Evolutionary conservation across 2,329 filamentous ascomycete genomes (phyloP).

Genomic region (Pseudocercospora macadamiae): DNA sequence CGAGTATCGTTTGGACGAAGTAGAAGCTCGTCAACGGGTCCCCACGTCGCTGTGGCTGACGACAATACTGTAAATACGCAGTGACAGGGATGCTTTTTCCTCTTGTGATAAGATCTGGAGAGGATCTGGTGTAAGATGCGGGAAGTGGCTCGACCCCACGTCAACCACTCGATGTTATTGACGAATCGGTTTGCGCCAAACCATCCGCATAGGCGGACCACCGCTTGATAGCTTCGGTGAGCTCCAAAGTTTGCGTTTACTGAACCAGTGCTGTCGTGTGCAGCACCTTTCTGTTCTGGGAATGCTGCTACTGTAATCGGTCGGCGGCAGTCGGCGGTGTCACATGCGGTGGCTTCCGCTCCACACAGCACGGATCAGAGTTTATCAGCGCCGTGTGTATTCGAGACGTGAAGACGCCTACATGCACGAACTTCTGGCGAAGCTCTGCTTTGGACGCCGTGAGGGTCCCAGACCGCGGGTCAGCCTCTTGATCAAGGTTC

Average conservation of each 20-base stretch:
- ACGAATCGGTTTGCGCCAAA: not conserved
- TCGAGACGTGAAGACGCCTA: too few species aligned
- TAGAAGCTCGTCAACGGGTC: not conserved
- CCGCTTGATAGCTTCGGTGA: not conserved
- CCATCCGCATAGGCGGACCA: not conserved
- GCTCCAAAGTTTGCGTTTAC: not conserved
- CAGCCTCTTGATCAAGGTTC: not conserved
- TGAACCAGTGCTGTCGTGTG: not conserved
- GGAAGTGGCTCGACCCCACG: not conserved
- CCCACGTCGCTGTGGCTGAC: not conserved
- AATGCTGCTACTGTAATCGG: too few species aligned
- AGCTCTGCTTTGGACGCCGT: too few species aligned
- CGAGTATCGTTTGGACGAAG: not conserved
- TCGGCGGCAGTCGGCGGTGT: too few species aligned
- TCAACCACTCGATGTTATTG: slow-evolving; percentile 2
- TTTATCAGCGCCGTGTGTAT: too few species aligned
- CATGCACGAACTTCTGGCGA: too few species aligned
- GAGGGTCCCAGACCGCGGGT: too few species aligned
- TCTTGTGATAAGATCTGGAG: not conserved
- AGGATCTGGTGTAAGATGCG: not conserved
- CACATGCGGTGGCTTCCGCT: too few species aligned
- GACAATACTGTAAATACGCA: slow-evolving; percentile 1
- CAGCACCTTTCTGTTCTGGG: not conserved
- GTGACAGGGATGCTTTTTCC: not conserved
- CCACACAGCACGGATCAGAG: too few species aligned